These are phyloP conservation scores for Cryphonectria carpinicola DNA, from an alignment of 2,329 filamentous ascomycete genomes.

Conservation along the genomic window DNA sequence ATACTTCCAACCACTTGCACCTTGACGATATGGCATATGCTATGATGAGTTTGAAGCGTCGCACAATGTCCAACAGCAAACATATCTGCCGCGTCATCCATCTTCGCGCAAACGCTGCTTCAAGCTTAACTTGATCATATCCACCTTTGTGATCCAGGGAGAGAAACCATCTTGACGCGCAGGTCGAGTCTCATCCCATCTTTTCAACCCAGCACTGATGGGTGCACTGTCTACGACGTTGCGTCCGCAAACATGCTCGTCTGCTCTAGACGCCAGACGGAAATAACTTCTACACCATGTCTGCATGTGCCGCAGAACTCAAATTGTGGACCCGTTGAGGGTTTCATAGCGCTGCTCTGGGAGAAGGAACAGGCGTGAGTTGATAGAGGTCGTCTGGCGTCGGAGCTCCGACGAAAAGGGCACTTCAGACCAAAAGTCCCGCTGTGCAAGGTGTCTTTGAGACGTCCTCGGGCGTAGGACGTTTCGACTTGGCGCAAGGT, in stretches of 20 bases:
- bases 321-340: neutral
- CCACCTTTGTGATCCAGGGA: slow-evolving; percentile 7
- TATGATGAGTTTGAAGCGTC: neutral
- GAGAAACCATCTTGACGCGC: slow-evolving; percentile 25
- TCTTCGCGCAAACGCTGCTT: neutral
- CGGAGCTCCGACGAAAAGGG: slow-evolving; percentile 13
- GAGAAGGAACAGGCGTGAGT: neutral
- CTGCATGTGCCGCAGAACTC: neutral
- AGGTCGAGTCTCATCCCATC: slow-evolving; percentile 25
- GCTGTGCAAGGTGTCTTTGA: slow-evolving; percentile 12
- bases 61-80: neutral
- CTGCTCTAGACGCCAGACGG: neutral
- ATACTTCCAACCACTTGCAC: neutral
- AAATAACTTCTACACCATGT: slow-evolving; percentile 1
- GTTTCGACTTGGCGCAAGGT: slow-evolving; percentile 26
- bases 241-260: neutral
- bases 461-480: slow-evolving; percentile 14
- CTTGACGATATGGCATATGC: neutral
- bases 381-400: slow-evolving; percentile 12
- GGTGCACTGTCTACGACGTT: neutral
- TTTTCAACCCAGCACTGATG: slow-evolving; percentile 13
- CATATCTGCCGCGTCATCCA: slow-evolving; percentile 22
- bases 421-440: slow-evolving; percentile 14
- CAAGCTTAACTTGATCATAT: neutral
- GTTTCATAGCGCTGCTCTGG: neutral